These are phyloP conservation scores for Metschnikowia reukaufii DNA, from an alignment of 805 yeast species.

Conservation along the genomic window DNA sequence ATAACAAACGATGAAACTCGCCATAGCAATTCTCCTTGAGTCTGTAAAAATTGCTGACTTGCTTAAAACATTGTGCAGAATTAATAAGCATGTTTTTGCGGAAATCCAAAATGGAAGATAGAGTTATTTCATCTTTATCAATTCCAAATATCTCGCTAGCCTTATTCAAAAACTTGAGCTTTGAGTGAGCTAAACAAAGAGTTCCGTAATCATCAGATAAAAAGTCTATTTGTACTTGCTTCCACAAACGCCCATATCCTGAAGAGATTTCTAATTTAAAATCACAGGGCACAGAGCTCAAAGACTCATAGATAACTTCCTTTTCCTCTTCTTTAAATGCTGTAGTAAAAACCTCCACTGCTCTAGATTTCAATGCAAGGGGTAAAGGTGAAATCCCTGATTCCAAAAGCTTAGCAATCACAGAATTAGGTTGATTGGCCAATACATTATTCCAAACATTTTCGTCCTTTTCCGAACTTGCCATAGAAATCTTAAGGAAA, in stretches of 20 bases:
- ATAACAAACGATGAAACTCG: conserved; percentile 22
- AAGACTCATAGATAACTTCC: conserved; percentile 1
- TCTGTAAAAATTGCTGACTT: conserved; percentile 41
- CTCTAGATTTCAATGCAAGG: not conserved
- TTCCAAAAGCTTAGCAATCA: conserved; percentile 17
- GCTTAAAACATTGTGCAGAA: conserved; percentile 22
- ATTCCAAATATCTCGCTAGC: conserved; percentile 14
- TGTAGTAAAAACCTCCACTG: not conserved
- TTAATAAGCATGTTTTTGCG: conserved; percentile 21
- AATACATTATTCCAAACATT: conserved; percentile 6
- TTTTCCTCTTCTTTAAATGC: not conserved
- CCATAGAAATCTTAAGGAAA: conserved; percentile 3
- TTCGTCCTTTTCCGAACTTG: not conserved
- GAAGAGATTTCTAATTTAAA: not conserved
- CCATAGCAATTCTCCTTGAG: conserved; percentile 42
- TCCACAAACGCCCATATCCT: conserved; percentile 2
- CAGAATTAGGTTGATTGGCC: conserved; percentile 17
- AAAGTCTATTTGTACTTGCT: conserved; percentile 14
- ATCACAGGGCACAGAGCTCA: not conserved
- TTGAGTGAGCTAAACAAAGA: conserved; percentile 21
- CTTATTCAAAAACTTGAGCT: conserved; percentile 31
- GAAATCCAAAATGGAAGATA: conserved; percentile 23
- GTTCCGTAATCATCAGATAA: conserved; percentile 23
- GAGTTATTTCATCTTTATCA: not conserved
- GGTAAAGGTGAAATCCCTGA: conserved; percentile 10